These are phyloP conservation scores for Apophysomyces ossiformis DNA, from an alignment of 371 early-diverging fungal genomes.

Conservation along the genomic window DNA sequence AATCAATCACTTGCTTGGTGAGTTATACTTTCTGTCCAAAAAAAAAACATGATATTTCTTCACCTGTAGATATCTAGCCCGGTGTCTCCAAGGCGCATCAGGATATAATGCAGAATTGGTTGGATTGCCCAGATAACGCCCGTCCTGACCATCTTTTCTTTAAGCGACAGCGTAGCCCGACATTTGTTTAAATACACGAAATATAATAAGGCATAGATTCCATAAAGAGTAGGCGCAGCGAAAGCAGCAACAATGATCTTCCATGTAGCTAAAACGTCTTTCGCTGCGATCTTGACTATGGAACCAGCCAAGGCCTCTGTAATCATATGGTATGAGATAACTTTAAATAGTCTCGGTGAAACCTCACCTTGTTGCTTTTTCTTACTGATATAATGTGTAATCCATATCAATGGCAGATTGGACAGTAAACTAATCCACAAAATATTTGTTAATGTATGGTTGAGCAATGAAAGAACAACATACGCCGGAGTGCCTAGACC, in stretches of 20 bases:
- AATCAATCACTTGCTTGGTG: neutral
- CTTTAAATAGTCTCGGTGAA: neutral
- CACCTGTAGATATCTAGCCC: constrained; percentile 86
- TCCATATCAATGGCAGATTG: constrained; percentile 78
- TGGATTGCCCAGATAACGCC: constrained; percentile 58
- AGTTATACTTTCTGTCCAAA: neutral
- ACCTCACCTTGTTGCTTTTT: constrained; percentile 73
- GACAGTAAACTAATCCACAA: constrained; percentile 57
- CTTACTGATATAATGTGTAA: constrained; percentile 71
- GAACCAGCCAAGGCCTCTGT: constrained; percentile 88
- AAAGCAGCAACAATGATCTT: constrained; percentile 85
- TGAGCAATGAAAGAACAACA: constrained; percentile 12
- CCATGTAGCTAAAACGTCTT: constrained; percentile 97
- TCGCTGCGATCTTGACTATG: constrained; percentile 91
- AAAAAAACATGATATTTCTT: neutral
- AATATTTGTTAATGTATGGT: no score
- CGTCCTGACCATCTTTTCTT: constrained; percentile 36
- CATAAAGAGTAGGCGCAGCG: constrained; percentile 78
- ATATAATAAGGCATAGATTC: constrained; percentile 64
- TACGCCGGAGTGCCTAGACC: constrained; percentile 88
- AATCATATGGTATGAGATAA: neutral
- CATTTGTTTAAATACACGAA: constrained; percentile 49
- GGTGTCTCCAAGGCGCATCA: constrained; percentile 85
- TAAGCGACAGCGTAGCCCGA: constrained; percentile 30
- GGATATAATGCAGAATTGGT: constrained; percentile 77